Conservation (phyloP, 257 asterid genomes). For the Rauvolfia tetraphylla region DNA sequence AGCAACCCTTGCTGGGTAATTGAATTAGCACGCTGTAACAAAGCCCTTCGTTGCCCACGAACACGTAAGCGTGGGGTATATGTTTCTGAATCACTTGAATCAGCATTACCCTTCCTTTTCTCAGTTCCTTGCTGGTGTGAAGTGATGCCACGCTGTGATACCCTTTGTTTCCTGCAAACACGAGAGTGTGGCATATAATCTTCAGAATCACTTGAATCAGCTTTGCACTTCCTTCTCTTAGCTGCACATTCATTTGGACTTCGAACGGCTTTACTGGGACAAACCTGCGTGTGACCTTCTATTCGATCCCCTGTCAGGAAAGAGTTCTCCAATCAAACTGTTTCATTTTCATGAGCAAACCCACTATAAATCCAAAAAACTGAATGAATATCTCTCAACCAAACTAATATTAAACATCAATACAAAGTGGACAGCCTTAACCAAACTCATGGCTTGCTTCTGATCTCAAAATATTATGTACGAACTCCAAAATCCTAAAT, state of each 20-base stretch:
- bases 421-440: neutral
- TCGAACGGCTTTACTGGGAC: neutral
- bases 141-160: neutral
- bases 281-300: neutral
- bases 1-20: constrained; percentile 31
- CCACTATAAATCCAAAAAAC: neutral
- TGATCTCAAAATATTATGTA: neutral
- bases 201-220: neutral
- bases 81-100: neutral
- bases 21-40: constrained; percentile 10
- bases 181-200: constrained; percentile 2
- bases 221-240: neutral
- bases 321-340: neutral
- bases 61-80: constrained; percentile 11
- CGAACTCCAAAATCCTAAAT: neutral
- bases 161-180: constrained; percentile 29
- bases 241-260: neutral
- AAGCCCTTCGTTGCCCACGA: constrained; percentile 43
- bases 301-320: neutral
- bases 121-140: constrained; percentile 9
- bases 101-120: constrained; percentile 9
- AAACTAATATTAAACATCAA: neutral
- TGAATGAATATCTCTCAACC: too few species aligned
- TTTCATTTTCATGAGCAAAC: neutral
- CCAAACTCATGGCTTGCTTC: neutral